Base-by-base conservation (phyloP, 2,329 filamentous ascomycete genomes). In the Hypoxylon sp. region DNA sequence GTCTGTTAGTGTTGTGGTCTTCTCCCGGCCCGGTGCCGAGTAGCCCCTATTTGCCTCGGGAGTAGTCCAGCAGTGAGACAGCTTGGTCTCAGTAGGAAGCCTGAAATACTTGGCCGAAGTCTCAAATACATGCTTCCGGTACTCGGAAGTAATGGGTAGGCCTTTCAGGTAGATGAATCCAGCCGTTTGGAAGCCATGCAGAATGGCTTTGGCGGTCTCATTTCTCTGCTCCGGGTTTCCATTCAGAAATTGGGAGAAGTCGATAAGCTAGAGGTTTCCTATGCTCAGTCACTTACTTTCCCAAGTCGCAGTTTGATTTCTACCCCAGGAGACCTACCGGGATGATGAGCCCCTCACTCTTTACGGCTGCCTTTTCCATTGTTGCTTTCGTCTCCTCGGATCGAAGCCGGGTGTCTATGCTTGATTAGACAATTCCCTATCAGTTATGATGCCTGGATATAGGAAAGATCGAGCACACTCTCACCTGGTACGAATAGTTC, bases 131-230 rank as follows among this genome's bases (percentile, higher is more conserved):
- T 85, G 80, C 65, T 86, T 79, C 11, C 94, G 82, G 9, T 86
- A 85, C 8, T 86, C 81, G 3, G 86, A 75, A 0, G 89, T 81
- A 67, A 97, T 91, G 44, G 91, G 88, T 72, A 95, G 90, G 79
- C 95, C 92, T 74, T 90, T 90, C 42, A 97, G 88, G 81, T 97
- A 97, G 76, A 98, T 88, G 83, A 98, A 97, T 63, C 94, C 94
- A 2, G 94, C 92, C 1, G 87, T 91, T 75, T 94, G 92, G 83
- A 98, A 97, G 46, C 93, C 94, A 58, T 89, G 78, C 11, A 95
- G 89, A 72, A 97, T 90, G 44, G 91, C 88, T 58, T 88, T 81
- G 22, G 94, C 94, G 1, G 92, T 89, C 47, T 86, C 81, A 55
- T 85, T 82, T 73, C 91, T 91, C 72, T 91, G 83, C 9, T 84